Percentiles rank a stretch among this genome's conserved stretches.
phyloP scores from a whole-genome alignment of 768 basidiomycete species.

The Dacryopinax spathularia region DNA sequence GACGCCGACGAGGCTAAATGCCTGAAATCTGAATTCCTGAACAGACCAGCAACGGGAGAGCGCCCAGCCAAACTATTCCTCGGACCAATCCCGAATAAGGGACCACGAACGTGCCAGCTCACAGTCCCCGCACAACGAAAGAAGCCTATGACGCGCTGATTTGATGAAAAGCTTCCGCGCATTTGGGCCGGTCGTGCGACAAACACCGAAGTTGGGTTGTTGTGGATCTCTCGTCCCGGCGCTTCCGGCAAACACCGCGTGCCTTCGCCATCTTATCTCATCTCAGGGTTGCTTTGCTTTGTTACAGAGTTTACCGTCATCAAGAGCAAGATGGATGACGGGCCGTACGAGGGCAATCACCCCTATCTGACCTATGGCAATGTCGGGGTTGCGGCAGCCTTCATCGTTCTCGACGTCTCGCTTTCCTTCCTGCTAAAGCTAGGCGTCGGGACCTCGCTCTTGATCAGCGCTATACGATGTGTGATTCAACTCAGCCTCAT shows the following conservation, averaged over 20 bases:
- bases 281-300: background rate
- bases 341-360: slow-evolving; percentile 1
- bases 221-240: background rate
- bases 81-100: background rate
- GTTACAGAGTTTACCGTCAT: background rate
- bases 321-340: background rate
- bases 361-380: slow-evolving; percentile 50
- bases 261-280: too few relatives aligned
- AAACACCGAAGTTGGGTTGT: background rate
- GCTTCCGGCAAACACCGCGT: background rate
- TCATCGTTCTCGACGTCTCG: slow-evolving; percentile 57
- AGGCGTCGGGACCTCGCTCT: slow-evolving; percentile 51
- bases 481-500: slow-evolving; percentile 64
- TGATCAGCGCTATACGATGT: slow-evolving; percentile 60
- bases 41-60: background rate
- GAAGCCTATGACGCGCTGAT: slow-evolving; percentile 1
- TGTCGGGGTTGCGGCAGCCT: slow-evolving; percentile 57
- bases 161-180: background rate
- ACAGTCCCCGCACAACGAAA: background rate
- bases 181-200: background rate
- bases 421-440: slow-evolving; percentile 52
- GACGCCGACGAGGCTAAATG: background rate
- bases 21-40: background rate
- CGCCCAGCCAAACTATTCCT: background rate
- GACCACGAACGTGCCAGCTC: slow-evolving; percentile 1